Base-by-base conservation (phyloP, 2,329 filamentous ascomycete species). In the Sporothrix dimorphospora region DNA sequence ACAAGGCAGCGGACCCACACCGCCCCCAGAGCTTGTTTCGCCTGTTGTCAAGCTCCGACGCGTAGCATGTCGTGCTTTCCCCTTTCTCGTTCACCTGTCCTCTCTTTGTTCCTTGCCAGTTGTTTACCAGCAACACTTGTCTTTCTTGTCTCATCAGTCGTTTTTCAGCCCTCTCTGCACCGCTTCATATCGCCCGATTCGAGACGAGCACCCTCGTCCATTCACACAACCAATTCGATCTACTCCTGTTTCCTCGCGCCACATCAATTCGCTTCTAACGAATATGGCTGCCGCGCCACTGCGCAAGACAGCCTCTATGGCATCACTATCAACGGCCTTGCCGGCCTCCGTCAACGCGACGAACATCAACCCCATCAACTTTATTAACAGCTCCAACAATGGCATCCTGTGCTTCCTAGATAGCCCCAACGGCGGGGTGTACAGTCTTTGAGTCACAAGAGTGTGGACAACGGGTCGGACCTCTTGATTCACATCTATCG, bases 341-440 rank as follows among this genome's bases (percentile, higher is more conserved):
- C 19, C 42, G n/a, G 34, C 30, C 66, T 45, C 55, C 14, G 69
- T 57, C 45, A 14, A 53, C 16, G 71, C 68, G 73, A 72, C 73
- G 69, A 69, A 14, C 34, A 49, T 53, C 45, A 47, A 24, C 45
- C 14, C 11, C n/a, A n/a, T 34, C 34, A 70, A 55, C 21, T 34
- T 19, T 3, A 72, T 34, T 47, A 72, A 57, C 70, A 51, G 38
- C 68, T 19, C 45, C 40, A 67, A 71, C 57, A 67, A 21, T 11
- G 65, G 53, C 73, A 77, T 73, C 68, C 21, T 47, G 59, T 66
- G 70, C 73, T 66, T 55, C 72, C 70, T 72, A 73, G 79, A 83
- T 83, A 86, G 81, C 85, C 86, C 86, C 85, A 87, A 85, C 77
- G 85, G 74, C 76, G 85, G 85, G 85, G 85, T 85, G 74, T 77